Percentiles rank a stretch among this genome's conserved stretches.
phyloP scores from a whole-genome alignment of 306 rosid genomes.

The Gastrolobium villosum region DNA sequence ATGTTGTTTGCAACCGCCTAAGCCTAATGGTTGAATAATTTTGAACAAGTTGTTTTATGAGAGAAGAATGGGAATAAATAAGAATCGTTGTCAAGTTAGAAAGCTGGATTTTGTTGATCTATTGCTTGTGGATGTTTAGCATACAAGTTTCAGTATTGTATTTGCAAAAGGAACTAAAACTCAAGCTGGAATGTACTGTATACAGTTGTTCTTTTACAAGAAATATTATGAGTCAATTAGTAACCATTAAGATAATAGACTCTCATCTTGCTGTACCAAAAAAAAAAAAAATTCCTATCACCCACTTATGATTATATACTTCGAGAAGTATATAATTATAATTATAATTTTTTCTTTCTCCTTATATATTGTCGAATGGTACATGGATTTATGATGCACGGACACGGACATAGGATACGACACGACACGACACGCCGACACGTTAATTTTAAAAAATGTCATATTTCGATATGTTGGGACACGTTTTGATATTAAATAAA shows the following conservation, averaged over 20 bases:
- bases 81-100: conserved; percentile 44
- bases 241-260: background rate
- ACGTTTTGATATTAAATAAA: too few relatives aligned
- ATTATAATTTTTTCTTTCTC: too few relatives aligned
- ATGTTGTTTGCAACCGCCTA: conserved; percentile 55
- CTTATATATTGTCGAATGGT: too few relatives aligned
- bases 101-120: conserved; percentile 46
- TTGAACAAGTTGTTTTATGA: conserved; percentile 14
- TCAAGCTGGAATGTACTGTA: conserved; percentile 36
- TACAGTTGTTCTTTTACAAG: conserved; percentile 42
- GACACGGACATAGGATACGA: too few relatives aligned
- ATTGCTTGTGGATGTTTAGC: conserved; percentile 41
- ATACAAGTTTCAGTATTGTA: conserved; percentile 40
- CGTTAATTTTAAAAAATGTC: too few relatives aligned
- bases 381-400: too few relatives aligned
- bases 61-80: background rate
- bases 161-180: background rate
- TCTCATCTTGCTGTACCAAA: too few relatives aligned
- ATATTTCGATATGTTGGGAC: too few relatives aligned
- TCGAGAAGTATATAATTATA: too few relatives aligned
- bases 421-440: too few relatives aligned
- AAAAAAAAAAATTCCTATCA: too few relatives aligned
- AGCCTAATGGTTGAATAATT: conserved; percentile 32
- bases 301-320: too few relatives aligned
- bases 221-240: conserved; percentile 14